Conservation (phyloP, 257 asterid species). For the Solanum neorickii region DNA sequence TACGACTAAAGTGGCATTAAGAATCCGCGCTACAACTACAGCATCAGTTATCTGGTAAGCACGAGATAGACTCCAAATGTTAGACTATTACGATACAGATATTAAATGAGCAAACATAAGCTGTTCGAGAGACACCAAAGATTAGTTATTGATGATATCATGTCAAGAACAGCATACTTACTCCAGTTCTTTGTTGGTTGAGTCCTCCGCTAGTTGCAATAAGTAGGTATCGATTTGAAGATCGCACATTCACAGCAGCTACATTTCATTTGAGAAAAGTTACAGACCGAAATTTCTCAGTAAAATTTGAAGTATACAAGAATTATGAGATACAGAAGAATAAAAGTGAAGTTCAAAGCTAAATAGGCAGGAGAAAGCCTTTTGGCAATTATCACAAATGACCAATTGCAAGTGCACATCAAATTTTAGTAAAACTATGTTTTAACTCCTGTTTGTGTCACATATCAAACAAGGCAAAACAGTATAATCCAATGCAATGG, state of each 20-base stretch:
- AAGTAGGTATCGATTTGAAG: slow-evolving; percentile 89
- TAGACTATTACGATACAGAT: neutral
- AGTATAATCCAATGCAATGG: neutral
- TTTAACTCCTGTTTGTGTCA: neutral
- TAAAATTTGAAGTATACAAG: neutral
- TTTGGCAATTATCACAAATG: neutral
- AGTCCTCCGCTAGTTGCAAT: slow-evolving; percentile 98
- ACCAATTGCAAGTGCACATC: neutral
- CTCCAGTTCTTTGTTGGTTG: slow-evolving; percentile 97
- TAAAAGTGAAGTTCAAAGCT: neutral
- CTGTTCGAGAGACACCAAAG: neutral
- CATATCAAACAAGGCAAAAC: neutral
- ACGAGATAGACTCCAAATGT: slow-evolving; percentile 3
- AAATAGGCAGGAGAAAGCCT: neutral
- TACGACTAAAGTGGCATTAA: slow-evolving; percentile 89
- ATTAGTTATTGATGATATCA: neutral
- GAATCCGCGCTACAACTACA: slow-evolving; percentile 90
- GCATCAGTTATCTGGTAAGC: slow-evolving; percentile 90
- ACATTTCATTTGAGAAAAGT: slow-evolving; percentile 8
- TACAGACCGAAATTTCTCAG: neutral
- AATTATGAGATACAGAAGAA: neutral
- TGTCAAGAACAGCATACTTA: slow-evolving; percentile 27
- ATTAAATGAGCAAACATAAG: neutral
- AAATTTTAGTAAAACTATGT: neutral
- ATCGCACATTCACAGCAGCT: slow-evolving; percentile 70